A percentile compares a stretch with the other conserved stretches of the same genome.
Evolutionary conservation across 2,329 filamentous ascomycete genomes (phyloP).

Genomic region (Corniculantispora saksenae): DNA sequence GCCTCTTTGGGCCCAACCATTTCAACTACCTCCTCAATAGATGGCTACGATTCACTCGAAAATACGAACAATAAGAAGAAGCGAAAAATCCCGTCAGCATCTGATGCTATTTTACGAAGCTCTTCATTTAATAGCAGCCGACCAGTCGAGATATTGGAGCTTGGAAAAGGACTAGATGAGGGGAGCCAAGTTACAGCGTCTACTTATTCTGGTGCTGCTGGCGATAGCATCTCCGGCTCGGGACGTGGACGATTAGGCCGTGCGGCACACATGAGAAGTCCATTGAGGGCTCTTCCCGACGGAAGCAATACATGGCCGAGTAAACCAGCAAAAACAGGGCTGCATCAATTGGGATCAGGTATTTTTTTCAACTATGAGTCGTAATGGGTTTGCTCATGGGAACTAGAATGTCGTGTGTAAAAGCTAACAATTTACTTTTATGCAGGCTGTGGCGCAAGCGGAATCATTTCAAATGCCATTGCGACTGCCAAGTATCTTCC

Average conservation of each 20-base stretch:
- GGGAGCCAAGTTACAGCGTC: slow-evolving; percentile 26
- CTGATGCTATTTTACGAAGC: slow-evolving; percentile 56
- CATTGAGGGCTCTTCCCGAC: slow-evolving; percentile 61
- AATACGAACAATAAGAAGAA: slow-evolving; percentile 99
- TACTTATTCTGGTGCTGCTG: slow-evolving; percentile 41
- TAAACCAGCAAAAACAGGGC: slow-evolving; percentile 47
- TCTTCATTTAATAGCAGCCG: slow-evolving; percentile 26
- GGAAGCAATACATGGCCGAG: slow-evolving; percentile 57
- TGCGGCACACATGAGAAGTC: slow-evolving; percentile 60
- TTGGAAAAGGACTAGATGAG: slow-evolving; percentile 26
- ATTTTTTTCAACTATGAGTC: not conserved
- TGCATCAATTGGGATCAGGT: not conserved
- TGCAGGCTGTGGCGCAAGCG: slow-evolving; percentile 52
- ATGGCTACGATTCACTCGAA: slow-evolving; percentile 96
- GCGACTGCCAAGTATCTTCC: slow-evolving; percentile 78
- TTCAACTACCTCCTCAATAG: slow-evolving; percentile 70
- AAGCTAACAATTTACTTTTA: not conserved
- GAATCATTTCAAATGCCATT: slow-evolving; percentile 91
- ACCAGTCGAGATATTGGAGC: not conserved
- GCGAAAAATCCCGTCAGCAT: slow-evolving; percentile 90
- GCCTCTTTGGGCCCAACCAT: slow-evolving; percentile 35
- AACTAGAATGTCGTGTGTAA: not conserved
- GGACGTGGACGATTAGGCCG: slow-evolving; percentile 84
- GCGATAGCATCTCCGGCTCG: slow-evolving; percentile 73
- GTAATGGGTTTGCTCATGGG: not conserved